phyloP scores from a whole-genome alignment of 805 yeast genomes.

The Metschnikowia bowlesiae region DNA sequence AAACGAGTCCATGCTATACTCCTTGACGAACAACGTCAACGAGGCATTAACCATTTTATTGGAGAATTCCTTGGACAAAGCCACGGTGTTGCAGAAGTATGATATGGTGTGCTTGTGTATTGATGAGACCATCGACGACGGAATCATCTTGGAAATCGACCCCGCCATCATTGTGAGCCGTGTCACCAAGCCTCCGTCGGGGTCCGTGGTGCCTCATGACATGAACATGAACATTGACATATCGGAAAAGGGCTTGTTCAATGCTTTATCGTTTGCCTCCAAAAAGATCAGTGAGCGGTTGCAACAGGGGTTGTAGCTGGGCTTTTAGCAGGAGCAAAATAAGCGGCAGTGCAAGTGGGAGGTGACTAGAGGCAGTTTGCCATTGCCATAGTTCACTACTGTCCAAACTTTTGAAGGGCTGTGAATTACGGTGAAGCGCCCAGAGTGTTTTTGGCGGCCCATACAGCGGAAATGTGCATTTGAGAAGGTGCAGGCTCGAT shows the following conservation, averaged over 20 bases:
- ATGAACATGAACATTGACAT: slow-evolving; percentile 56
- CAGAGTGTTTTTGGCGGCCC: too few species aligned
- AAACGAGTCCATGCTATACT: slow-evolving; percentile 77
- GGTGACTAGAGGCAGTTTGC: too few species aligned
- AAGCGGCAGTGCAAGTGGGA: too few species aligned
- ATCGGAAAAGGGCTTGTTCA: slow-evolving; percentile 71
- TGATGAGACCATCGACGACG: slow-evolving; percentile 93
- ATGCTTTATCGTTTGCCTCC: slow-evolving; percentile 84
- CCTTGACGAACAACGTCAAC: slow-evolving; percentile 68
- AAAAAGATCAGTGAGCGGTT: slow-evolving; percentile 53
- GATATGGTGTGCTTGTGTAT: slow-evolving; percentile 82
- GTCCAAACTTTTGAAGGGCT: too few species aligned
- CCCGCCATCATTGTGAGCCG: slow-evolving; percentile 82
- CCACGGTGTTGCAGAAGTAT: slow-evolving; percentile 72
- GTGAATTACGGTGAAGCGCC: too few species aligned
- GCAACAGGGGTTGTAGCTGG: slow-evolving; percentile 38
- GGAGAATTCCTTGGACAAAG: slow-evolving; percentile 67
- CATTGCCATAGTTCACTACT: too few species aligned
- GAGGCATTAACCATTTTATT: slow-evolving; percentile 79
- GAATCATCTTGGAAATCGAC: slow-evolving; percentile 86
- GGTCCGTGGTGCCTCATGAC: slow-evolving; percentile 46
- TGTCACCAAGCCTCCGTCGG: slow-evolving; percentile 77
- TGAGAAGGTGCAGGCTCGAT: too few species aligned
- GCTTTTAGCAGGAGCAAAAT: neutral
- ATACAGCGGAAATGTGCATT: too few species aligned